Evolutionary conservation across 805 yeast genomes (phyloP), one percentile per base, ranked within the genome.

Genomic region (Metschnikowia drakensbergensis): DNA sequence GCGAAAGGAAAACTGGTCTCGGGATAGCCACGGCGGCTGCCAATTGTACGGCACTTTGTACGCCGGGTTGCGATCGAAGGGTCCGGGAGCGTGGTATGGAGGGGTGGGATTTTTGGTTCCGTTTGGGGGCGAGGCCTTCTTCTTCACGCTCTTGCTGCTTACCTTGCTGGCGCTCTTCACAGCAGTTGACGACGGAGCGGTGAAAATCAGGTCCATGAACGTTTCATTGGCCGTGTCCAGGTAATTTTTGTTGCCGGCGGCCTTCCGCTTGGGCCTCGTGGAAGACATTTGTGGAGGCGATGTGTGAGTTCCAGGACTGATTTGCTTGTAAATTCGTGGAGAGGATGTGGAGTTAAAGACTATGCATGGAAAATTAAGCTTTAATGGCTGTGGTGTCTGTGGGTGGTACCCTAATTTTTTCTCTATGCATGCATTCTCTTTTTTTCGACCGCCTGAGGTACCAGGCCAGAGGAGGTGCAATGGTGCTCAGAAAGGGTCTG

Each of bases 11-110:
- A 80, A 80, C 33, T 60, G 64, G 48, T 74, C 76, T 4, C 58
- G 53, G 3, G 62, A 53, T 3, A 53, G 42, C 3, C 68, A 63
- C 2, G 68, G 66, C 1, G 82, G 80, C 56, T 77, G 83, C 80
- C 80, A 79, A 59, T 79, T 80, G 53, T 50, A 54, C 8, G 59
- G 60, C 17, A 54, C 54, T 11, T 39, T 36, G 29, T 27, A 23
- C 29, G 43, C 28, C 26, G 29, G 40, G 29, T 36, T 29, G 36
- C 37, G 44, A 9, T 38, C 45, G 17, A 22, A 8, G 26, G 42
- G 26, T 10, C 31, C 43, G 13, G 44, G 13, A 6, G 37, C 28
- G 8, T 28, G 44, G 47, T 23, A 37, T 37, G 44, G 47, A 13
- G 47, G 47, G 8, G 44, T 46, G 5, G 42, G 31, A 31, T 42